Base-by-base conservation (phyloP, 768 basidiomycete genomes). In the Lactarius evosmus region DNA sequence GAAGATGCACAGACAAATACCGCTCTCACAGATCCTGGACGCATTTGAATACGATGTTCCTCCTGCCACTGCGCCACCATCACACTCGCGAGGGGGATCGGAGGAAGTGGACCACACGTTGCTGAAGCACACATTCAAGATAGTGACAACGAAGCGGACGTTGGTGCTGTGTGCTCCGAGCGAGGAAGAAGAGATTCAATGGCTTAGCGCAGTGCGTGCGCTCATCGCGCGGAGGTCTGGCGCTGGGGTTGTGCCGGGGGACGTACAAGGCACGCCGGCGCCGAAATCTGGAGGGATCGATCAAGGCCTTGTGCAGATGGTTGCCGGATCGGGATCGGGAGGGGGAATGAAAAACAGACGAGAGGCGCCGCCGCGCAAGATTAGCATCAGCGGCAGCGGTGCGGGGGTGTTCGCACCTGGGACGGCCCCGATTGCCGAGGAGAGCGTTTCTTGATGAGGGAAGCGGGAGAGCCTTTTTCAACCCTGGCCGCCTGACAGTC, bases 121-220 rank as follows among this genome's bases (percentile, higher is more conserved):
- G 57, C 75, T 76, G 27, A 74, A 76, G 11, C 82, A 88, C 72
- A 92, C 91, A 57, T 98, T 99, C 85, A 95, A 97, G 77, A 89
- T 98, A 60, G 88, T 98, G 69, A 97, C 95, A 40, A 95, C 96
- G 59, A 95, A 96, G 75, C 85, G 93, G 65, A 89, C 91, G 19
- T 78, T 94, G 63, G 75, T 96, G 58, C 79, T 98, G 29, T 97
- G 95, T 70, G 97, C 97, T 7, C 96, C 97, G 17, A 88, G 83
- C 62, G 97, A 99, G 74, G 97, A 98, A 70, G 96, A 98, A 70
- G 97, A 98, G 77, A 95, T 98, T 74, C 92, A 90, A 75, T 99
- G 97, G 97, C 79, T 99, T 53, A 94, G 95, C 56, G 94, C 96
- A 11, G 85, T 98, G 41, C 87, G 94, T 56, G 94, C 94, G 65